Evolutionary conservation across 1,139 yeast species (phyloP).

Genomic region (Starmera stellimalicola): DNA sequence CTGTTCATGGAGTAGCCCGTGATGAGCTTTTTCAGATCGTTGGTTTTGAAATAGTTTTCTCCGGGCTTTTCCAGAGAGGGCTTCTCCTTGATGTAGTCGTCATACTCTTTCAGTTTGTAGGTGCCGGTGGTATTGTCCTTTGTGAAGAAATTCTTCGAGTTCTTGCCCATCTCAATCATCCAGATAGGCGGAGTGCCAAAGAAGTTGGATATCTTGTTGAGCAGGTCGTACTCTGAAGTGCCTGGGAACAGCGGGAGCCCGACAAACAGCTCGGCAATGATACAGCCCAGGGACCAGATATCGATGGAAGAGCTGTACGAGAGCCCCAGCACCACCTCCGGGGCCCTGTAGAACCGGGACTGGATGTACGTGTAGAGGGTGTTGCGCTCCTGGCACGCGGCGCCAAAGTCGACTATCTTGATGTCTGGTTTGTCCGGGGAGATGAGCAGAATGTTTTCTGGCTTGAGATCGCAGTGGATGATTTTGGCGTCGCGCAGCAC

Average conservation of each 20-base stretch:
- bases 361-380: conserved; percentile 92
- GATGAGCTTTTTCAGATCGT: conserved; percentile 64
- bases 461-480: conserved; percentile 94
- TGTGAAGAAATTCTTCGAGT: conserved; percentile 61
- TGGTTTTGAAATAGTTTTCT: conserved; percentile 74
- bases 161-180: conserved; percentile 95
- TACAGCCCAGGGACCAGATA: conserved; percentile 98
- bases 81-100: conserved; percentile 50
- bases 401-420: conserved; percentile 93
- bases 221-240: conserved; percentile 84
- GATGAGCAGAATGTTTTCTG: conserved; percentile 82
- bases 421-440: conserved; percentile 81
- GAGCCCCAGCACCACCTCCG: conserved; percentile 86
- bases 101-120: conserved; percentile 40
- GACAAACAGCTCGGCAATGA: conserved; percentile 83
- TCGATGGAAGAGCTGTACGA: conserved; percentile 91
- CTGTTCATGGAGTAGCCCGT: conserved; percentile 68
- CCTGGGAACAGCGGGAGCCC: conserved; percentile 97
- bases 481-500: conserved; percentile 75
- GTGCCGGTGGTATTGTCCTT: conserved; percentile 31
- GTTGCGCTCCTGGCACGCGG: conserved; percentile 88
- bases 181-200: conserved; percentile 86
- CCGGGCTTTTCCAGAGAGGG: conserved; percentile 64
- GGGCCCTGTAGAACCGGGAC: conserved; percentile 90
- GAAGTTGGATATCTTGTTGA: conserved; percentile 74